Evolutionary conservation across 176 grass and related monocot genomes (phyloP).

Genomic region (Aegilops speltoides): DNA sequence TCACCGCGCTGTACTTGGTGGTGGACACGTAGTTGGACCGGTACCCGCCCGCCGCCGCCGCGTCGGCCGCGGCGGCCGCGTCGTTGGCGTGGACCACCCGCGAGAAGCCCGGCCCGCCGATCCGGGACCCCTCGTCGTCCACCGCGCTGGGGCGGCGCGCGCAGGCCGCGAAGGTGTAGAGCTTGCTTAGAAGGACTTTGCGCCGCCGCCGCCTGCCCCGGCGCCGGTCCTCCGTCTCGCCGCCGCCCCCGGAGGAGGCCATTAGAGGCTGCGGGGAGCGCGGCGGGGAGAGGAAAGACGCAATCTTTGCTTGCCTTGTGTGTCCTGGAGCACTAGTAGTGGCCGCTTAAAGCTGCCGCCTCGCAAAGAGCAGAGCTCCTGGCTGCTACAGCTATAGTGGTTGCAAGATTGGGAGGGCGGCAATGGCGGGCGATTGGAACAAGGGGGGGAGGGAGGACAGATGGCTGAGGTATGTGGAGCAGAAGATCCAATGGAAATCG

Average conservation of each 20-base stretch:
- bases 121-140: constrained; percentile 42
- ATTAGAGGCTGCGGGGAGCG: background rate
- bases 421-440: background rate
- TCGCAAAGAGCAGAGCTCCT: too few species aligned
- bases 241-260: background rate
- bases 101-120: constrained; percentile 77
- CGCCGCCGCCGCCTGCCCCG: background rate
- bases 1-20: constrained; percentile 73
- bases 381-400: background rate
- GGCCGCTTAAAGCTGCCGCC: too few species aligned
- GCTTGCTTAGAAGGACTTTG: constrained; percentile 48
- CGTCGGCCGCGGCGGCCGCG: background rate
- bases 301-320: background rate
- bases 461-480: too few species aligned
- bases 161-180: constrained; percentile 70
- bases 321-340: background rate
- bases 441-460: too few species aligned
- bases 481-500: background rate
- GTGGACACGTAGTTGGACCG: constrained; percentile 66
- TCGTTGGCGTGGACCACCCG: constrained; percentile 54
- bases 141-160: constrained; percentile 40
- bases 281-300: background rate
- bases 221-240: background rate
- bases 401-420: background rate
- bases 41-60: background rate